A percentile compares a stretch with the other conserved stretches of the same genome.
These are phyloP conservation scores for Coccomyxa subellipsoidea DNA, from an alignment of 163 green algal species.

Conservation along the genomic window DNA sequence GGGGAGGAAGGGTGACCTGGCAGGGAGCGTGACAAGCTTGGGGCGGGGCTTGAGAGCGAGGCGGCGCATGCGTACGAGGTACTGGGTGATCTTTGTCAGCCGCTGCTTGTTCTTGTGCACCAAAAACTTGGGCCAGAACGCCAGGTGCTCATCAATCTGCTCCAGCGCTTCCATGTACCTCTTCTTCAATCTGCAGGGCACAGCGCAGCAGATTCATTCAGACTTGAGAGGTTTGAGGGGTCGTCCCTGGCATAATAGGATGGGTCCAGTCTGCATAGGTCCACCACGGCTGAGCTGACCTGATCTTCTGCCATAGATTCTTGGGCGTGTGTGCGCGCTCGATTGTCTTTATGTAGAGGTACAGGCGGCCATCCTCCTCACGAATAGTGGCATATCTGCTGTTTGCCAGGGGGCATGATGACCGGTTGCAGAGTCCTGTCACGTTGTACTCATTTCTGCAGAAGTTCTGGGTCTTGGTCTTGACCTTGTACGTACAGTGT, in stretches of 20 bases:
- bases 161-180: conserved; percentile 41
- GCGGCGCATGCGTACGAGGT: conserved; percentile 94
- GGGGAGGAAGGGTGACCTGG: no score
- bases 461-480: conserved; percentile 93
- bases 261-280: neutral
- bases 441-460: conserved; percentile 99
- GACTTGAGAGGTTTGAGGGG: neutral
- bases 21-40: conserved; percentile 86
- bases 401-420: conserved; percentile 94
- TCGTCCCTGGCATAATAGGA: neutral
- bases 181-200: conserved; percentile 35
- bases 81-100: conserved; percentile 99
- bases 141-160: conserved; percentile 83
- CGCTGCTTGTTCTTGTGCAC: conserved; percentile 99
- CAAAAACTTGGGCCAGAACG: conserved; percentile 93
- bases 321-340: conserved; percentile 93
- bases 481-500: conserved; percentile 93
- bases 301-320: conserved; percentile 94
- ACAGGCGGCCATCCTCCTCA: conserved; percentile 80
- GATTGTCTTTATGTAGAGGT: conserved; percentile 93
- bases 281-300: conserved; percentile 21
- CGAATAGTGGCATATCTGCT: conserved; percentile 94
- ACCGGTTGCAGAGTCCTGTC: conserved; percentile 95
- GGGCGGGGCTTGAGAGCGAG: conserved; percentile 74
- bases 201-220: neutral